Base-by-base conservation (phyloP, 2,329 filamentous ascomycete genomes). In the Fusarium poae region DNA sequence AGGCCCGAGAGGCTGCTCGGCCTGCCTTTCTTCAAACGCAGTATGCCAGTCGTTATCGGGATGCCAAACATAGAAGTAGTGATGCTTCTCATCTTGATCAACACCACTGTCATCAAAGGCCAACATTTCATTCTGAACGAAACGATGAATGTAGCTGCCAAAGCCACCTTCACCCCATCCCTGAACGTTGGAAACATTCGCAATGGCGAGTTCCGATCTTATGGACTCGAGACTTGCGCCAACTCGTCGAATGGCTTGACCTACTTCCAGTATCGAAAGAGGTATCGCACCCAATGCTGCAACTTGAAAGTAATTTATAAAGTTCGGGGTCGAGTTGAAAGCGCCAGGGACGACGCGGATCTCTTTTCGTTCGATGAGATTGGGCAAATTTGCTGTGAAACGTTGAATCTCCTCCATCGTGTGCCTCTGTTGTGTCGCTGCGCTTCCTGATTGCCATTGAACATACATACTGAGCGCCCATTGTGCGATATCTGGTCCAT, bases 251-350 rank as follows among this genome's bases (percentile, higher is more conserved):
- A 21, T 21, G 5, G 6, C 37, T 6, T 21, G 11, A 6, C n/a
- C 12, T 13, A 13, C 12, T 15, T 21, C 11, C 37, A 40, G 5
- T 20, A 40, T 13, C 5, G n/a, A 3, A 21, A 40, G 20, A 0
- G 37, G 0, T 21, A 21, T 9, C n/a, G 11, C 1, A 1, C 37
- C 11, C 0, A 21, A 0, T 0, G 37, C 37, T 21, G 37, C 37
- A 21, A 0, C 7, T 6, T 21, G 37, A 12, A 40, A 40, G 6
- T 21, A 40, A 1, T 0, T 2, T 6, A 5, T 21, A 2, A 21
- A 21, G 0, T 8, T 8, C 2, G 37, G 12, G 0, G 37, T 15
- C 3, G 37, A 40, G 37, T 40, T 40, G 11, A 21, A 40, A 15
- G 37, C 37, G 6, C 6, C 37, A 15, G 37, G 12, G 0, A 40